Evolutionary conservation across 1,139 yeast genomes (phyloP).

Genomic region (Eremothecium sinecaudum): DNA sequence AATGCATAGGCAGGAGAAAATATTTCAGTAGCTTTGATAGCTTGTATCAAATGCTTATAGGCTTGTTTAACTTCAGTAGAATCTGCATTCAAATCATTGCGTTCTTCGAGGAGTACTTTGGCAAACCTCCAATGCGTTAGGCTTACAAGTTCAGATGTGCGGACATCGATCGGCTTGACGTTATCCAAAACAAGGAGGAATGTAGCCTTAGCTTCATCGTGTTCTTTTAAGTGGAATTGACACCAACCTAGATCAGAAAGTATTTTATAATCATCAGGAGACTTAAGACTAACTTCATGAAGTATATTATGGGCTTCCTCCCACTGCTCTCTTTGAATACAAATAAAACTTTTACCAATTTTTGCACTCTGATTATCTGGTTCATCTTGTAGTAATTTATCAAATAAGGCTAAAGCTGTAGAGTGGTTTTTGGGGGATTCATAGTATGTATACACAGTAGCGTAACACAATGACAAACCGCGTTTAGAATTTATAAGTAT

Average conservation of each 20-base stretch:
- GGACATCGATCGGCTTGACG: constrained; percentile 43
- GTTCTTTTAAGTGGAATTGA: constrained; percentile 44
- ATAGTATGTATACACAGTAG: constrained; percentile 68
- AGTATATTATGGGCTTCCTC: constrained; percentile 46
- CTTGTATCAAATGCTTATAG: constrained; percentile 47
- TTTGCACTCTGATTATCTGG: constrained; percentile 52
- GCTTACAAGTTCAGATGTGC: constrained; percentile 50
- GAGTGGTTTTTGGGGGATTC: constrained; percentile 85
- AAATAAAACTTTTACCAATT: constrained; percentile 74
- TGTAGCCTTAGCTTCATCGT: constrained; percentile 46
- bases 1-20: constrained; percentile 74
- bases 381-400: constrained; percentile 44
- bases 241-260: constrained; percentile 75
- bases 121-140: constrained; percentile 65
- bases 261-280: constrained; percentile 54
- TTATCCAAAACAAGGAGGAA: constrained; percentile 38
- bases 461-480: constrained; percentile 58
- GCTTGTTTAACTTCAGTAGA: constrained; percentile 31
- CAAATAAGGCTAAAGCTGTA: constrained; percentile 65
- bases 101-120: constrained; percentile 38
- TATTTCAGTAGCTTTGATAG: constrained; percentile 54
- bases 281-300: constrained; percentile 39
- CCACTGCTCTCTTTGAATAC: constrained; percentile 54
- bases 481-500: constrained; percentile 44
- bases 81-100: constrained; percentile 23